phyloP scores from a whole-genome alignment of 495 filamentous ascomycete species.

The Acidomyces sp. region DNA sequence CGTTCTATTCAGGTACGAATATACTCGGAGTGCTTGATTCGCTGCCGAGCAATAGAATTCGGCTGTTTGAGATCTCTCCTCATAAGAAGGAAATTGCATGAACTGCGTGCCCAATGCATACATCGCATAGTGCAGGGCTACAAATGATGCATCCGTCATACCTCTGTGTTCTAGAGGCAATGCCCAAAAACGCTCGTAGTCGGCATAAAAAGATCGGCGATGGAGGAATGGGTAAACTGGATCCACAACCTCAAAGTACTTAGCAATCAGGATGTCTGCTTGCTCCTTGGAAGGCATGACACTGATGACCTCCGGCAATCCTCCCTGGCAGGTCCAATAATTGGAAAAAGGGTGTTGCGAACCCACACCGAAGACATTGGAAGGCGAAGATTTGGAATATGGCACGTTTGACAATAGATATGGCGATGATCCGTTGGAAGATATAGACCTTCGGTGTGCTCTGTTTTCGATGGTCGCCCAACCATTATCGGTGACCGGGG shows the following conservation, averaged over 20 bases:
- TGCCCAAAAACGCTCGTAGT: conserved; percentile 61
- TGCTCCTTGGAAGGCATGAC: conserved; percentile 58
- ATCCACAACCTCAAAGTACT: conserved; percentile 63
- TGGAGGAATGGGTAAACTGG: conserved; percentile 63
- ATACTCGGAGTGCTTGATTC: conserved; percentile 54
- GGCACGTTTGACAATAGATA: conserved; percentile 56
- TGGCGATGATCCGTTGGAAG: conserved; percentile 30
- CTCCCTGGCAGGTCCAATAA: conserved; percentile 64
- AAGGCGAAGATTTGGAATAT: conserved; percentile 46
- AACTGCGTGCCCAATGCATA: conserved; percentile 63
- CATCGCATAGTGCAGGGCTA: conserved; percentile 55
- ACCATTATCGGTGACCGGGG: conserved; percentile 17
- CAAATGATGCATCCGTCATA: conserved; percentile 42
- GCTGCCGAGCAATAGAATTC: conserved; percentile 62
- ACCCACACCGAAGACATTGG: conserved; percentile 56
- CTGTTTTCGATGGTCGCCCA: conserved; percentile 14
- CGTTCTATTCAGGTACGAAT: conserved; percentile 53
- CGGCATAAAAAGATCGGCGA: conserved; percentile 49
- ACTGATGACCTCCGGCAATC: conserved; percentile 54
- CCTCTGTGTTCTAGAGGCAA: conserved; percentile 37
- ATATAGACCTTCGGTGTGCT: conserved; percentile 20
- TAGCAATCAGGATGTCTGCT: conserved; percentile 52
- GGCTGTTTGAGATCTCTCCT: conserved; percentile 50
- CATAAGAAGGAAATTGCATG: conserved; percentile 40
- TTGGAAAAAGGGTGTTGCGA: conserved; percentile 58